Conservation (phyloP, 495 filamentous ascomycete genomes). For the Monascus purpureus region DNA sequence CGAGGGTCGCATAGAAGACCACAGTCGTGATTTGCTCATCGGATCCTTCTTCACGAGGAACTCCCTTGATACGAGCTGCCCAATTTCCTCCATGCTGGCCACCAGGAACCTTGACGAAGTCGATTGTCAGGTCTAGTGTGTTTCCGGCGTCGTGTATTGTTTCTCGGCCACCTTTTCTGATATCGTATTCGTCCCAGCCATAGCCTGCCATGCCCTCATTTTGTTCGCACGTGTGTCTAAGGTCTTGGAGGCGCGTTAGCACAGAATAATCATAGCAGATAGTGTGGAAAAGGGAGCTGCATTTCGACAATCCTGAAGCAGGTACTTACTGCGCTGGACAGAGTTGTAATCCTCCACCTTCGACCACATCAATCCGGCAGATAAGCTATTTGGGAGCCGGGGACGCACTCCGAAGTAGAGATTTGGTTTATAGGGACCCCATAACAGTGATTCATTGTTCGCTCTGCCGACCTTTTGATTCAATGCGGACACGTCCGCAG, state of each 20-base stretch:
- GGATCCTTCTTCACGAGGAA: slow-evolving; percentile 52
- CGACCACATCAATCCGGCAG: slow-evolving; percentile 78
- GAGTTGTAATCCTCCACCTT: slow-evolving; percentile 68
- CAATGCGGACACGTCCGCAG: slow-evolving; percentile 22
- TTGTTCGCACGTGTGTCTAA: slow-evolving; percentile 93
- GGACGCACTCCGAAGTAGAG: slow-evolving; percentile 91
- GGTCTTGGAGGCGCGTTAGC: slow-evolving; percentile 35
- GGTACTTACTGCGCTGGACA: slow-evolving; percentile 62
- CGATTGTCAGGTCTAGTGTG: slow-evolving; percentile 75
- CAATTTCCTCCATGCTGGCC: slow-evolving; percentile 82
- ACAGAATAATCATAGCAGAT: slow-evolving; percentile 1
- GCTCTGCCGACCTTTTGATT: slow-evolving; percentile 32
- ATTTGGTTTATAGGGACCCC: slow-evolving; percentile 93
- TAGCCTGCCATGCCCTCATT: slow-evolving; percentile 90
- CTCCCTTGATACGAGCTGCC: slow-evolving; percentile 78
- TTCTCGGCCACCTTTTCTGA: slow-evolving; percentile 71
- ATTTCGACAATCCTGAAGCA: not conserved
- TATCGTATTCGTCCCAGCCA: slow-evolving; percentile 94
- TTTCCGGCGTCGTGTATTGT: slow-evolving; percentile 83
- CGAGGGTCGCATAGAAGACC: slow-evolving; percentile 66
- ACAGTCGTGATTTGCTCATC: slow-evolving; percentile 58
- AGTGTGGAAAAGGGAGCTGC: not conserved
- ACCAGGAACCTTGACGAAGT: slow-evolving; percentile 86
- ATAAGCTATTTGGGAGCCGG: slow-evolving; percentile 71
- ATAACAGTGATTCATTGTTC: slow-evolving; percentile 79